A percentile compares a stretch with the other conserved stretches of the same genome.
These are phyloP conservation scores for Dactylellina cionopaga DNA, from an alignment of 2,329 filamentous ascomycete genomes.

Conservation along the genomic window DNA sequence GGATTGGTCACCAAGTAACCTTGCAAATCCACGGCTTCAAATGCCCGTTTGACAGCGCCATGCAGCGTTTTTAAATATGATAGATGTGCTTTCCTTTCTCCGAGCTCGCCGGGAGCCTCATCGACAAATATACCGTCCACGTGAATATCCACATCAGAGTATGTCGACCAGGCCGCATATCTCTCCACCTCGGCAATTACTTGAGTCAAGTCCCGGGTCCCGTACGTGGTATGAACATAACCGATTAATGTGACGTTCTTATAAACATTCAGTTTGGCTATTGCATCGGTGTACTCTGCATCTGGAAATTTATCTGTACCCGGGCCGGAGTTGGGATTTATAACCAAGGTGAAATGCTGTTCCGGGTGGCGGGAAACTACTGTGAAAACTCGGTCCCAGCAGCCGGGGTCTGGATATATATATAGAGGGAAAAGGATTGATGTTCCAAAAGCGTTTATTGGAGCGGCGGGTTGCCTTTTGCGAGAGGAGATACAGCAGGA, in stretches of 20 bases:
- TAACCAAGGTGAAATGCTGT: constrained; percentile 57
- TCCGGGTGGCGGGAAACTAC: constrained; percentile 53
- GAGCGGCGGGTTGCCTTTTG: constrained; percentile 63
- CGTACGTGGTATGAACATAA: constrained; percentile 62
- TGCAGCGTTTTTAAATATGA: constrained; percentile 26
- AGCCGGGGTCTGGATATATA: constrained; percentile 54
- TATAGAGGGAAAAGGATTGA: constrained; percentile 56
- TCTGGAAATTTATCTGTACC: constrained; percentile 59
- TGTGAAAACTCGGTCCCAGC: constrained; percentile 54
- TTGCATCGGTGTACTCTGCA: constrained; percentile 59
- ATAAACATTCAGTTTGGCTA: constrained; percentile 60
- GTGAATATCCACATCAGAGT: constrained; percentile 55
- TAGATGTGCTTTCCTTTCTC: constrained; percentile 23
- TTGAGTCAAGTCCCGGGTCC: constrained; percentile 56
- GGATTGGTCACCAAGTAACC: constrained; percentile 42
- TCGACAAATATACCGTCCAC: constrained; percentile 62
- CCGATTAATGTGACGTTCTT: constrained; percentile 61
- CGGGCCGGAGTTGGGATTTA: constrained; percentile 59
- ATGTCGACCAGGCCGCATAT: constrained; percentile 60
- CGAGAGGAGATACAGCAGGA: constrained; percentile 60
- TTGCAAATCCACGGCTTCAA: constrained; percentile 14
- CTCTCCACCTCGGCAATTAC: constrained; percentile 60
- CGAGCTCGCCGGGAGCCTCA: constrained; percentile 57
- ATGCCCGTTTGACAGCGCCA: constrained; percentile 12
- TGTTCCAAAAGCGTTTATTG: constrained; percentile 42